Percentiles rank a stretch among this genome's conserved stretches.
These are phyloP conservation scores for Withania somnifera DNA, from an alignment of 305 asterid species.

Conservation along the genomic window DNA sequence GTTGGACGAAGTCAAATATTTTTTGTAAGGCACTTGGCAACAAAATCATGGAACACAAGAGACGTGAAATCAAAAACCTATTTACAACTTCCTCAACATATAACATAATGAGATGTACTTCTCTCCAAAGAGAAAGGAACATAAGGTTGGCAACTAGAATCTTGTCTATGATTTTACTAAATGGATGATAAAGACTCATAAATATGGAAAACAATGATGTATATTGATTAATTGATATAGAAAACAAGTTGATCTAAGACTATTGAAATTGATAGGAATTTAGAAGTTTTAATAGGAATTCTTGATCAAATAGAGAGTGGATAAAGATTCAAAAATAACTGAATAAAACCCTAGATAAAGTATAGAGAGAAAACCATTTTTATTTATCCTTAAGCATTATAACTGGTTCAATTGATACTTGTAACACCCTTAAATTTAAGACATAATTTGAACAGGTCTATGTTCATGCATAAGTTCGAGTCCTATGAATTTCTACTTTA, in stretches of 20 bases:
- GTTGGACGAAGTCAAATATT: constrained; percentile 94
- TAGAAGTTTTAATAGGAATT: neutral
- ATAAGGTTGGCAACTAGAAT: neutral
- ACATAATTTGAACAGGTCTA: too few relatives aligned
- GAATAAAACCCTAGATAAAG: neutral
- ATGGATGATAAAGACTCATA: neutral
- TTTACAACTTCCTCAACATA: constrained; percentile 3
- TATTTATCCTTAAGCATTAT: constrained; percentile 99
- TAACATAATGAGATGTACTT: neutral
- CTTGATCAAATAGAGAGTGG: neutral
- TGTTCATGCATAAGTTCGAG: too few relatives aligned
- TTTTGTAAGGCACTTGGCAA: constrained; percentile 96
- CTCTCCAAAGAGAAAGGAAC: neutral
- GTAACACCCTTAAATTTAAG: too few relatives aligned
- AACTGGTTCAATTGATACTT: constrained; percentile 93
- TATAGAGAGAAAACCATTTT: constrained; percentile 62
- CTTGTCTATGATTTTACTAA: neutral
- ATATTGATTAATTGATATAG: neutral
- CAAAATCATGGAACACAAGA: constrained; percentile 90
- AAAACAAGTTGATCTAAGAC: neutral
- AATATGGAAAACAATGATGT: neutral
- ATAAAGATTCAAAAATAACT: neutral
- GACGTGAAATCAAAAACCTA: constrained; percentile 36
- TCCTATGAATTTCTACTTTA: too few relatives aligned
- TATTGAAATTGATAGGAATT: neutral